Conservation (phyloP, 257 asterid genomes). For the Solanum lycopersicoides region DNA sequence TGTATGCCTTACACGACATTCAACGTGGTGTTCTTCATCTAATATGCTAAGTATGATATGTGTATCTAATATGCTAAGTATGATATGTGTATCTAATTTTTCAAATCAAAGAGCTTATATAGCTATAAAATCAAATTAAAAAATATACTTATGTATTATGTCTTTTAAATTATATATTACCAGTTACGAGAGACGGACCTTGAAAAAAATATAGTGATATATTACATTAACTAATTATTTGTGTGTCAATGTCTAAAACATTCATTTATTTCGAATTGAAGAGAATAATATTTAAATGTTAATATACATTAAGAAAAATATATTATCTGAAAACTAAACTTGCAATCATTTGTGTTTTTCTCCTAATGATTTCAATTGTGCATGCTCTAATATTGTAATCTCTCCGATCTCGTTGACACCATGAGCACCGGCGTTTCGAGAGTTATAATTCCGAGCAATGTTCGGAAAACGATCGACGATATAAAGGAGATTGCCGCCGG, state of each 20-base stretch:
- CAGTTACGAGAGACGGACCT: rapidly evolving
- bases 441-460: constrained; percentile 24
- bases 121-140: too few relatives aligned
- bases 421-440: constrained; percentile 14
- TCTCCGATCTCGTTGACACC: background rate
- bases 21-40: rapidly evolving
- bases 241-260: rapidly evolving
- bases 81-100: rapidly evolving
- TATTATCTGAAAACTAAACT: background rate
- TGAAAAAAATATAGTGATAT: too few relatives aligned
- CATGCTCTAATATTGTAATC: background rate
- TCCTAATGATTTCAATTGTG: background rate
- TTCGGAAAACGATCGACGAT: constrained; percentile 27
- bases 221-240: background rate
- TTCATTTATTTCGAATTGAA: background rate
- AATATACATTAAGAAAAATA: background rate
- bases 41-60: rapidly evolving
- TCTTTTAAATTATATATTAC: too few relatives aligned
- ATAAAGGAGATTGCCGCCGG: constrained; percentile 45
- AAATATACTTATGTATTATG: too few relatives aligned
- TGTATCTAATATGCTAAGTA: rapidly evolving
- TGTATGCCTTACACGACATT: background rate
- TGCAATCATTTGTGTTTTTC: background rate
- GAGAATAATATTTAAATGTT: background rate
- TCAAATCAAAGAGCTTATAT: too few relatives aligned